Evolutionary conservation across 495 filamentous ascomycete genomes (phyloP), one percentile per base, ranked within the genome.

Genomic region (Cryomyces minteri): DNA sequence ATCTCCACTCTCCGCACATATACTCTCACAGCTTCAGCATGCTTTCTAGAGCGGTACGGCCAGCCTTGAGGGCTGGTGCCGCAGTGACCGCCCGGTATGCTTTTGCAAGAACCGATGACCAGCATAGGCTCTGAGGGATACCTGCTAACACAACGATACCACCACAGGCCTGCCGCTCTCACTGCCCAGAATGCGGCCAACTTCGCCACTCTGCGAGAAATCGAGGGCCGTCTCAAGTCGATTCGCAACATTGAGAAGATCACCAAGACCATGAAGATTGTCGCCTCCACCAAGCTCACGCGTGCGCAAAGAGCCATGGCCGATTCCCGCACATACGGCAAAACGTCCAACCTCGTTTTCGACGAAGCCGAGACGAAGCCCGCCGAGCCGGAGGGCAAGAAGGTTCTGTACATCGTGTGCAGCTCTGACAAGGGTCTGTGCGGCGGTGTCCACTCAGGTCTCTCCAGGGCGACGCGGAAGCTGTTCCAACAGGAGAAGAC

Each of bases 211-310:
- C 87, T 98, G 52, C 90, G 92, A 70, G 90, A 98, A 69, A 96
- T 96, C 68, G 88, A 96, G 68, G 85, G 79, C 62, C 88, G 92
- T 68, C 83, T 98, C 60, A 98, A 98, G 76, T 98, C 90, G 58
- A 96, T 98, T 67, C 80, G 80, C 65, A 98, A 98, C 73, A 98
- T 98, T 69, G 82, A 95, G 70, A 98, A 98, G 74, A 98, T 98
- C 76, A 98, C 90, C 67, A 95, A 94, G 61, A 98, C 90, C 58
- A 98, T 98, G 90, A 96, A 96, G 74, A 88, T 98, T 59, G 88
- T 98, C 56, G 90, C 90, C 60, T 96, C 90, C 48, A 98, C 90
- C 64, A 94, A 94, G 75, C 80, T 98, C 54, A 88, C 74, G 59
- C 82, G 88, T 54, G 90, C 90, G 51, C 86, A 93, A 70, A 80